Base-by-base conservation (phyloP, 345 rosid genomes). In the Passiflora organensis region DNA sequence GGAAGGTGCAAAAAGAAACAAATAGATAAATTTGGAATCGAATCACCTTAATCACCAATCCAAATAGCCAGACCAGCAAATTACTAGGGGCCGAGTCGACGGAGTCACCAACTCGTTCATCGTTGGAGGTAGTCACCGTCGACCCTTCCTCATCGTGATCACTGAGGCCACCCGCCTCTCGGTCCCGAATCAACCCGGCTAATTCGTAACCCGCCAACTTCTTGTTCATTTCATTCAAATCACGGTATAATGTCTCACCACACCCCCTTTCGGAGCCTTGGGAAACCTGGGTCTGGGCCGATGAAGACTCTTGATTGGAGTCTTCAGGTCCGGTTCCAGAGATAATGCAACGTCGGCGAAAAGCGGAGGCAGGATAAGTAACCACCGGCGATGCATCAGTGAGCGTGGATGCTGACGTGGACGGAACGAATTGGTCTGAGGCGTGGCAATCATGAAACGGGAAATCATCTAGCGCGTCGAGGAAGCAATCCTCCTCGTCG, bases 401-500 rank as follows among this genome's bases (percentile, higher is more conserved):
- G 45, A 53, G 2, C 4, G 64, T 52, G 63, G 64, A 62, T 57
- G 44, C 60, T 34, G 77, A 68, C 4, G 64, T 14, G 58, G 71
- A 64, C 25, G 55, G 70, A 15, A 65, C 70, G n/a, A 72, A 62
- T 63, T 63, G 58, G 34, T 65, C 68, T 25, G 59, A 17, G 21
- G 21, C 28, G 56, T 41, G 2, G 76, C 78, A 76, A 59, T 82
- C 88, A 73, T 69, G 42, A 36, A 76, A 78, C 1, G 77, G 76
- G 54, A 84, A 86, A 22, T 82, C 82, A 36, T 79, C 90, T 13
- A 56, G 56, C 0, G 93, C 83, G 58, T 84, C 96, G 48, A 63
- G 53, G 69, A 91, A 88, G 21, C 6, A 48, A 43, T 67, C 81
- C 14, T 65, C 82, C 10, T 56, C 60, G 28, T 53, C 48, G 24